Evolutionary conservation across 1,284 basidiomycete species (phyloP).

Genomic region (Naganishia liquefaciens): DNA sequence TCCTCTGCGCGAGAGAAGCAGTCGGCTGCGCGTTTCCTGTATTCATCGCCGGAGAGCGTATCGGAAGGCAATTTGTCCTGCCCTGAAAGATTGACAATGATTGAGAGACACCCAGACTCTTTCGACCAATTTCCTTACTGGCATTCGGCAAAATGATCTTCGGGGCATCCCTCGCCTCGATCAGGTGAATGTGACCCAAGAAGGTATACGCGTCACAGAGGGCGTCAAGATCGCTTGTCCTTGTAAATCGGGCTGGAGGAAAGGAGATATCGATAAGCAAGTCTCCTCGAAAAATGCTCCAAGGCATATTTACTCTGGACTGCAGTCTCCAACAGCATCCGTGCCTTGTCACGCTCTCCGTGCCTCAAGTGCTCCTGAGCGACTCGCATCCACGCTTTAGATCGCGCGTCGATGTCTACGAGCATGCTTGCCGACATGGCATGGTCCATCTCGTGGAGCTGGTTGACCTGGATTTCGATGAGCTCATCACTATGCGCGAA

Average conservation of each 20-base stretch:
- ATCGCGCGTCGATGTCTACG: slow-evolving; percentile 49
- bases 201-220: slow-evolving; percentile 67
- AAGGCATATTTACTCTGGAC: slow-evolving; percentile 47
- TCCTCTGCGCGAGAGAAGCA: slow-evolving; percentile 25
- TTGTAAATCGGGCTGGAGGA: neutral
- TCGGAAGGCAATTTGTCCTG: slow-evolving; percentile 67
- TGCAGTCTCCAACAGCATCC: slow-evolving; percentile 48
- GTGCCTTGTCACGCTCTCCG: slow-evolving; percentile 44
- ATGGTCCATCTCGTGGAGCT: slow-evolving; percentile 49
- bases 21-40: slow-evolving; percentile 25
- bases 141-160: slow-evolving; percentile 71
- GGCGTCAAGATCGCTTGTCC: slow-evolving; percentile 11
- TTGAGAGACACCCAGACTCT: too few species aligned
- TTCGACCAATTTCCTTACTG: slow-evolving; percentile 58
- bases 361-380: slow-evolving; percentile 53
- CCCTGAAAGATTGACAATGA: slow-evolving; percentile 55
- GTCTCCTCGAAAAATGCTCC: neutral
- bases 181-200: slow-evolving; percentile 77
- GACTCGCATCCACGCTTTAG: slow-evolving; percentile 53
- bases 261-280: neutral
- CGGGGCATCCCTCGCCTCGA: slow-evolving; percentile 74
- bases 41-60: slow-evolving; percentile 53
- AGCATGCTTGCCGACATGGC: slow-evolving; percentile 51
- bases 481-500: slow-evolving; percentile 29
- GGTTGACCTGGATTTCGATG: slow-evolving; percentile 52